These are phyloP conservation scores for Cylindrotheca closterium DNA, from an alignment of 108 stramenopile genomes.

Conservation along the genomic window DNA sequence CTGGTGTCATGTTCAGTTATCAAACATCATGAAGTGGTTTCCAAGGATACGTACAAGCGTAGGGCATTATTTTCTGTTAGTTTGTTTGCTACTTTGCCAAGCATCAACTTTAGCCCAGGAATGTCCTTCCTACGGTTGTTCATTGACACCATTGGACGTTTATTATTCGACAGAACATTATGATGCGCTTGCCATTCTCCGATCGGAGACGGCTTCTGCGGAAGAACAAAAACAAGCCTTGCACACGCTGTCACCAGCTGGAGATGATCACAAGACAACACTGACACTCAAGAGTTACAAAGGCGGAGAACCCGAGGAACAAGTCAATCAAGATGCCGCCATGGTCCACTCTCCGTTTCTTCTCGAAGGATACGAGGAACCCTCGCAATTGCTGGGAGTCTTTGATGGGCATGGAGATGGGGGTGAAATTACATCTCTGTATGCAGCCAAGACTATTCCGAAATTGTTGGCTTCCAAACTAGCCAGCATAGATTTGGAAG, in stretches of 20 bases:
- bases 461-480: slow-evolving; percentile 54
- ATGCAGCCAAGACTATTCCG: slow-evolving; percentile 61
- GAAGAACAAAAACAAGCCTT: slow-evolving; percentile 3
- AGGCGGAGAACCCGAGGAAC: slow-evolving; percentile 40
- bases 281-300: slow-evolving; percentile 63
- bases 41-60: too few relatives aligned
- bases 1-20: too few relatives aligned
- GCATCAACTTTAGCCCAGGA: not conserved
- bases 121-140: slow-evolving; percentile 67
- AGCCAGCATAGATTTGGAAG: slow-evolving; percentile 9
- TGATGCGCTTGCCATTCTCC: slow-evolving; percentile 42
- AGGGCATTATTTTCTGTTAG: too few relatives aligned
- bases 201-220: not conserved
- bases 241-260: slow-evolving; percentile 28
- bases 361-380: not conserved
- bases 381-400: slow-evolving; percentile 58
- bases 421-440: slow-evolving; percentile 76
- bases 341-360: slow-evolving; percentile 46
- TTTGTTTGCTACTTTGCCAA: too few relatives aligned
- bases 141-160: slow-evolving; percentile 63
- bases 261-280: slow-evolving; percentile 33
- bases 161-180: slow-evolving; percentile 37
- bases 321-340: slow-evolving; percentile 73
- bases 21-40: too few relatives aligned
- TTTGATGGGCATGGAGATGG: slow-evolving; percentile 83